Evolutionary conservation across 257 asterid species (phyloP).

Genomic region (Rehmannia glutinosa): DNA sequence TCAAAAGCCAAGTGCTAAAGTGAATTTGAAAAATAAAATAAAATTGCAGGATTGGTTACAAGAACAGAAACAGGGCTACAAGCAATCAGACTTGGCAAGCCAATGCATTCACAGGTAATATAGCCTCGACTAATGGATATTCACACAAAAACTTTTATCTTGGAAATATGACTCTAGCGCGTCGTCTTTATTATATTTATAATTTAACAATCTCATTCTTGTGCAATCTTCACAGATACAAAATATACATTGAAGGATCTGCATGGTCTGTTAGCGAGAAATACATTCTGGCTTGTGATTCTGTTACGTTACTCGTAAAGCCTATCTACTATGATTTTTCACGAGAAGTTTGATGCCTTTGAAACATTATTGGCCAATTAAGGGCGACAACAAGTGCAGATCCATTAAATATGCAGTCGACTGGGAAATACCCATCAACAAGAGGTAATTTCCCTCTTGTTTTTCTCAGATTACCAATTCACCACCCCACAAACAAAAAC

Average conservation of each 20-base stretch:
- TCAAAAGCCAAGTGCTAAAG: background rate
- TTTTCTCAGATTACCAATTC: too few relatives aligned
- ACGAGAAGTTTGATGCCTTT: conserved; percentile 76
- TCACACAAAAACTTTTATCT: background rate
- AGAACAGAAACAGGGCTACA: conserved; percentile 58
- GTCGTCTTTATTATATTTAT: background rate
- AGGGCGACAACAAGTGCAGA: conserved; percentile 56
- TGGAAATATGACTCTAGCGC: background rate
- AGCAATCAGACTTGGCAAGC: conserved; percentile 67
- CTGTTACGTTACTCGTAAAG: conserved; percentile 52
- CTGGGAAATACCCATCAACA: conserved; percentile 65
- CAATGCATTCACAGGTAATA: conserved; percentile 75
- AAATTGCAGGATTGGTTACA: conserved; percentile 54
- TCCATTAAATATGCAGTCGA: conserved; percentile 82
- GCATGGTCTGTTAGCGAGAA: conserved; percentile 98
- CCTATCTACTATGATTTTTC: conserved; percentile 75
- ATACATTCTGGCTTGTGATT: conserved; percentile 85
- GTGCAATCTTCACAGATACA: conserved; percentile 44
- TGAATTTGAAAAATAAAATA: background rate
- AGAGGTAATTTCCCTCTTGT: conserved; percentile 21
- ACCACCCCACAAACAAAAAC: too few relatives aligned
- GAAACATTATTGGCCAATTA: conserved; percentile 87
- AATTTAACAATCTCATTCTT: background rate
- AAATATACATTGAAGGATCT: conserved; percentile 83
- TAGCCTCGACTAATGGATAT: background rate